Evolutionary conservation across 345 rosid genomes (phyloP), one percentile per base, ranked within the genome.

Genomic region (Arabis alpina): DNA sequence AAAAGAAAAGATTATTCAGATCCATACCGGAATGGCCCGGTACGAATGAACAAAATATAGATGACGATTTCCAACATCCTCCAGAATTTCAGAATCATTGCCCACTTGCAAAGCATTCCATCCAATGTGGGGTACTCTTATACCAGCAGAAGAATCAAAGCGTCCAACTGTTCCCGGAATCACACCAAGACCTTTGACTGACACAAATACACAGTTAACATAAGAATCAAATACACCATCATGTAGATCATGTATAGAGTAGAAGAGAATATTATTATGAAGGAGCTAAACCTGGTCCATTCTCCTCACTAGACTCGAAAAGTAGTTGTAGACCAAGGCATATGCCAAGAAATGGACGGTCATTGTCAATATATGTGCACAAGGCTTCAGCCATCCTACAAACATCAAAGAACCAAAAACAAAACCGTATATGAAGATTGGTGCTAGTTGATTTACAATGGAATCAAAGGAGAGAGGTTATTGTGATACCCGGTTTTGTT

Each of bases 31-130:
- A 83, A 84, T 77, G 67, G 98, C 99, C 19, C 93, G 86, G 69
- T 94, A 92, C 8, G 98, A 94, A 83, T 94, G 99, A 64, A 92
- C 98, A 83, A 94, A 94, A 81, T 92, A 94, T 53, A 94, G 91
- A 76, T 94, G 99, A 68, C 30, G 87, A 60, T 82, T 80, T 74
- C 88, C 88, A 58, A 94, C 76, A 56, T 94, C 98, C 73, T 90
- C 93, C 84, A 94, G 78, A 80, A 94, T 90, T 47, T 83, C 82
- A 53, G 88, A 81, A 66, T 81, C 92, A 52, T 90, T 82, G 11
- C 77, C 61, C 71, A 89, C 75, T 79, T 88, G 88, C 89, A 94
- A 85, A 37, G 96, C 89, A 77, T 94, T 88, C 99, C 99, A 92
- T n/a, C 98, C 99, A 75, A 89, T 94, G 71, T 94, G 99, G 19